Conservation (phyloP, 148 eudicot species). For the Mesembryanthemum crystallinum region DNA sequence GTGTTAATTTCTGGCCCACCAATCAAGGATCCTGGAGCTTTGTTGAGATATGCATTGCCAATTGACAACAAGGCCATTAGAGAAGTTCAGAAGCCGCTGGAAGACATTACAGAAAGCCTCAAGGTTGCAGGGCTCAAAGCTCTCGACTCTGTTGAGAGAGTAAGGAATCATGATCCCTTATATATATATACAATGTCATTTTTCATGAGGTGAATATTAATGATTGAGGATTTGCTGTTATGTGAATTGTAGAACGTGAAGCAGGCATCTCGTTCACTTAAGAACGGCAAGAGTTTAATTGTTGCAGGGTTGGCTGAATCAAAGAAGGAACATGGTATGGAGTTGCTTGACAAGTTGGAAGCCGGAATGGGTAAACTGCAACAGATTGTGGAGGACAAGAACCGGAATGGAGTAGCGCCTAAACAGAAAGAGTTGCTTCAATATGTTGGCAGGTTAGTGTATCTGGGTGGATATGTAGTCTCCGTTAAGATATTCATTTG, state of each 20-base stretch:
- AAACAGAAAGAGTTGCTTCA: conserved; percentile 88
- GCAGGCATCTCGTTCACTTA: conserved; percentile 80
- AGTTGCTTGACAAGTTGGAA: conserved; percentile 83
- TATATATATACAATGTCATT: not conserved
- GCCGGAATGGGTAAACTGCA: conserved; percentile 75
- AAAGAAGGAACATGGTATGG: conserved; percentile 75
- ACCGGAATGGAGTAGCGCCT: conserved; percentile 68
- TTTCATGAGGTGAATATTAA: not conserved
- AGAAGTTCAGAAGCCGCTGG: conserved; percentile 95
- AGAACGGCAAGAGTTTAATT: conserved; percentile 74
- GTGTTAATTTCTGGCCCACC: conserved; percentile 95
- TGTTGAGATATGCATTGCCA: conserved; percentile 83
- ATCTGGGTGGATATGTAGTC: too few relatives aligned
- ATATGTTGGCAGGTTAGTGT: conserved; percentile 83
- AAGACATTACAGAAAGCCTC: conserved; percentile 92
- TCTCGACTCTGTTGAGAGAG: conserved; percentile 88
- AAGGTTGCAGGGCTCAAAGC: conserved; percentile 81
- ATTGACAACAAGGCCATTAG: conserved; percentile 89
- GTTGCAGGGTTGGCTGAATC: conserved; percentile 82
- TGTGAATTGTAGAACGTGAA: conserved; percentile 60
- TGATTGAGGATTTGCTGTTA: conserved; percentile 18
- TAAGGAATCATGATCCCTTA: conserved; percentile 34
- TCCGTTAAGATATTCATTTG: not conserved
- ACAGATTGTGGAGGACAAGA: conserved; percentile 77
- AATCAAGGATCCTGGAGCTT: conserved; percentile 88